Base-by-base conservation (phyloP, 257 asterid species). In the Lycium barbarum region DNA sequence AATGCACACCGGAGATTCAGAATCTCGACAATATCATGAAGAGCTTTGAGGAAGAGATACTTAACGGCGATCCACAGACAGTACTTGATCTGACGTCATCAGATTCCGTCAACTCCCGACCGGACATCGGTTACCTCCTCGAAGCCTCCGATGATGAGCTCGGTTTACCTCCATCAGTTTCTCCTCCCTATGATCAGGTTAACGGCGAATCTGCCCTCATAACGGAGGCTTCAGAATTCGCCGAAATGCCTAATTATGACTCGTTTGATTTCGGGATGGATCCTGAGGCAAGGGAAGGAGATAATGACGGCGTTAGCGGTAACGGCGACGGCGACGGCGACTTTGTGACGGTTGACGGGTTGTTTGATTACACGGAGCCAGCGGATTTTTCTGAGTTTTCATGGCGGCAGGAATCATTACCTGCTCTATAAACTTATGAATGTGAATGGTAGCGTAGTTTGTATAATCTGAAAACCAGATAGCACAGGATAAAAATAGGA, bases 31-130 rank as follows among this genome's bases (percentile, higher is more conserved):
- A 87, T 6, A 87, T 90, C 6, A 90, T 90, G 61, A 87, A 71
- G 87, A 90, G 91, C 81, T 89, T 90, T 79, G 91, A 90, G 85
- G 93, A 90, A 38, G 93, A 90, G 66, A 90, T 90, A 8, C 89
- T 81, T 17, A 89, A 84, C 22, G 57, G 74, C 11, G 49, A 81
- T n/a, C 61, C 47, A 15, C 87, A 18, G 17, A 40, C 79, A n/a
- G 86, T 18, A 5, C 43, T 36, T 0, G 80, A 78, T 54, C 82
- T 51, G 80, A 51, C 62, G 45, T 82, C 90, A 15, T 87, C 90
- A 11, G 59, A 72, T 12, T 84, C 88, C 85, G 87, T 82, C 40
- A 87, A 85, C 6, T 79, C 86, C 5, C 90, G 82, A 22, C 87
- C 90, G 85, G 90, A 89, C 15, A 88, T 90, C 1, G 91, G 91